Evolutionary conservation across 345 rosid species (phyloP).

Genomic region (Eucalyptus erythrocorys): DNA sequence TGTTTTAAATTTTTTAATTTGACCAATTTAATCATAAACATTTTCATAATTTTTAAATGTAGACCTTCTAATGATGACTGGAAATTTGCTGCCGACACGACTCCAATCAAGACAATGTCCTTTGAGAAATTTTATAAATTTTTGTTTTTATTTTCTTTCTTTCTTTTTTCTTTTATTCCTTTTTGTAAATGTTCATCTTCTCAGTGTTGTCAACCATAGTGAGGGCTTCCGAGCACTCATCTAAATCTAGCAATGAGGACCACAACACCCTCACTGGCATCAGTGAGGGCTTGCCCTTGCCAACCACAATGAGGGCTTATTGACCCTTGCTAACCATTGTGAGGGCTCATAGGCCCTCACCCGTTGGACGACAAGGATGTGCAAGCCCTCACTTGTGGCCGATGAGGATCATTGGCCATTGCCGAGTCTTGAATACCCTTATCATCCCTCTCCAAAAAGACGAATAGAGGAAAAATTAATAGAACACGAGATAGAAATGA

Average conservation of each 20-base stretch:
- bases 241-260: neutral
- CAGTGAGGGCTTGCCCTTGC: neutral
- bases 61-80: neutral
- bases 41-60: neutral
- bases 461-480: neutral
- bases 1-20: fast-evolving
- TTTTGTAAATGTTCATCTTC: neutral
- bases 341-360: neutral
- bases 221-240: neutral
- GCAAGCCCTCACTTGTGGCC: neutral
- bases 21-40: neutral
- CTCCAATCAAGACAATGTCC: neutral
- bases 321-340: neutral
- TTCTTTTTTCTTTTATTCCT: neutral
- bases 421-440: too few species aligned
- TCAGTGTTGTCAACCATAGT: fast-evolving
- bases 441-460: neutral
- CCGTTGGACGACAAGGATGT: neutral
- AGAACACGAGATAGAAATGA: neutral
- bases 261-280: neutral
- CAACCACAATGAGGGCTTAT: neutral
- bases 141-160: neutral
- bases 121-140: neutral
- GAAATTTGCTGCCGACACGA: fast-evolving
- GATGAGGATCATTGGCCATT: neutral